Conservation (phyloP, 2,329 filamentous ascomycete species). For the Arthrobotrys iridis region DNA sequence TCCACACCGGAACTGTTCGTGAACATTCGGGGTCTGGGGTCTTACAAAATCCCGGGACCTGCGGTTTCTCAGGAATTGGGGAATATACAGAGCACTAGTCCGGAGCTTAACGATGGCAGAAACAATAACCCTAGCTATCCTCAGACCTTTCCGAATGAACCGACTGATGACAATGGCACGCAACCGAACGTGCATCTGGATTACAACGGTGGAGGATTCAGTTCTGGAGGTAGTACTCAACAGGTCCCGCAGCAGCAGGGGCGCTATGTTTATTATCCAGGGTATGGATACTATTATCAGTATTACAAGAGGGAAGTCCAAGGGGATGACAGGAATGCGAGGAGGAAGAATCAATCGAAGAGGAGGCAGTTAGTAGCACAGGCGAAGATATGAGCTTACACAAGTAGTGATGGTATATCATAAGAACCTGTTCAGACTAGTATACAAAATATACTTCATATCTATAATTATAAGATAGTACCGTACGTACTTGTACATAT, state of each 20-base stretch:
- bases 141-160: background rate
- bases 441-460: too few species aligned
- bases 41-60: slow-evolving; percentile 56
- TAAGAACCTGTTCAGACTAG: too few species aligned
- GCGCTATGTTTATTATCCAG: slow-evolving; percentile 7
- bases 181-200: slow-evolving; percentile 1
- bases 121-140: slow-evolving; percentile 7
- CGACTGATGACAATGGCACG: slow-evolving; percentile 18
- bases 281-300: slow-evolving; percentile 4
- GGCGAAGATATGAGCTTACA: background rate
- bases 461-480: too few species aligned
- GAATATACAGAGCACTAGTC: background rate
- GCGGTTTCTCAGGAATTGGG: background rate
- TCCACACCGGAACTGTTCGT: slow-evolving; percentile 58
- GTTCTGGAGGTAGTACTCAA: background rate
- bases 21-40: slow-evolving; percentile 54
- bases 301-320: background rate
- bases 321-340: background rate
- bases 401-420: background rate
- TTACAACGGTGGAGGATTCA: background rate
- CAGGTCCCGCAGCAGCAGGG: background rate
- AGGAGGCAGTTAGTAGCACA: background rate
- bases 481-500: too few species aligned
- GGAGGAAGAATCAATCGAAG: background rate
- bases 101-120: slow-evolving; percentile 1